Evolutionary conservation across 768 basidiomycete species (phyloP), one percentile per base, ranked within the genome.

Genomic region (Boletus rufocinnamomeus): DNA sequence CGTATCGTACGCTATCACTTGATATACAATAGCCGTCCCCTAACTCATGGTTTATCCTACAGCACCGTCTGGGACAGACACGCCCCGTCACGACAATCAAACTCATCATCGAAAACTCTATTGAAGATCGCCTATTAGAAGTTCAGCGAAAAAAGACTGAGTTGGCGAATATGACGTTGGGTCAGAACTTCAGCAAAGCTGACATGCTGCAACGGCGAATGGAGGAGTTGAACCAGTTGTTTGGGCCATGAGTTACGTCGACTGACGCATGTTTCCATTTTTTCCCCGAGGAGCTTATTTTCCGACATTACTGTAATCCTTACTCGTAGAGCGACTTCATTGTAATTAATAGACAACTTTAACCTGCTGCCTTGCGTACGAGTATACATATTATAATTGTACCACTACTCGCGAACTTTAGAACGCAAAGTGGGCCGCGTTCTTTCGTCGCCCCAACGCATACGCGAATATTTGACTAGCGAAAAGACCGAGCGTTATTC

Each of bases 61-160:
- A 96, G 92, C 97, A 99, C 74, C 95, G 97, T 52, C 81, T 99
- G 45, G 97, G 97, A 25, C 97, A 98, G 72, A 95, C 89, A 2
- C 83, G 86, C 55, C 91, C 93, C 1, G 97, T 99, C 16, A 88
- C 88, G 16, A 94, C 94, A 0, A 80, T 96, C 67, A 97, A 95
- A 72, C 82, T 95, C 56, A 93, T 99, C 69, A 97, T 98, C 64
- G 87, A 92, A 71, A 87, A 94, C 66, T 89, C 93, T 30, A 97
- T 99, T 72, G 97, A 99, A 75, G 89, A 86, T 54, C 87, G 89
- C 54, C 82, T 99, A 66, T 81, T 98, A 50, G 89, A 94, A 74
- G 93, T 98, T 8, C 96, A 99, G 76, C 83, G 81, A 74, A 93
- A 95, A 81, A 99, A 99, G 78, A 92, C 90, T 17, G 92, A 88